These are phyloP conservation scores for Heliosperma pusillum DNA, from an alignment of 148 eudicot genomes.

Conservation along the genomic window DNA sequence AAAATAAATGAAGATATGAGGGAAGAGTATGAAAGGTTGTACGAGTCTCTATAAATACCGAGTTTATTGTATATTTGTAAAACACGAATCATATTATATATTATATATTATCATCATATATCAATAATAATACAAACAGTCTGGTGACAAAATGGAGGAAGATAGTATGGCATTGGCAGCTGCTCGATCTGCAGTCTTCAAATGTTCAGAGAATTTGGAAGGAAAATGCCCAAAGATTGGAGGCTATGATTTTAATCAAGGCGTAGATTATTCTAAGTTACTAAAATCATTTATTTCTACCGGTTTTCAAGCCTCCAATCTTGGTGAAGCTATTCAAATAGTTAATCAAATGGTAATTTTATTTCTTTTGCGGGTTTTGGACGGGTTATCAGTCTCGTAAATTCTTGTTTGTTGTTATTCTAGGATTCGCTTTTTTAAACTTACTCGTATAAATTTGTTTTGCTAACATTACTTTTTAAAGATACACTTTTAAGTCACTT, in stretches of 20 bases:
- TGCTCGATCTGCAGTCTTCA: conserved; percentile 54
- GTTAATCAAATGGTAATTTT: conserved; percentile 81
- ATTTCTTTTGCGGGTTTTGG: no score
- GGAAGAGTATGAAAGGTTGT: no score
- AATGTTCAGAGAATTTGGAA: conserved; percentile 71
- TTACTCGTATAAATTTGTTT: no score
- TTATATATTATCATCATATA: no score
- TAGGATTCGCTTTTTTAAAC: conserved; percentile 20
- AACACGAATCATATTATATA: no score
- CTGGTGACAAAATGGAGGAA: conserved; percentile 27
- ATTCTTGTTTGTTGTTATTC: not conserved
- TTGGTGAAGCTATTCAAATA: conserved; percentile 82
- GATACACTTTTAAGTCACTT: no score
- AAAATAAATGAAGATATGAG: no score
- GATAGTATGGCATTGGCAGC: conserved; percentile 38
- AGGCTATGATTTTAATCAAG: conserved; percentile 85
- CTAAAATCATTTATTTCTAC: conserved; percentile 60
- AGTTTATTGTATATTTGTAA: no score
- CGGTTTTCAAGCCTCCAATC: conserved; percentile 93
- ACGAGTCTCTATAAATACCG: no score
- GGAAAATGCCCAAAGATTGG: conserved; percentile 61
- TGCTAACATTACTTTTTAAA: no score
- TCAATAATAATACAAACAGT: no score
- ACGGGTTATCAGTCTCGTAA: no score
- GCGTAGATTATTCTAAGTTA: conserved; percentile 56